Evolutionary conservation across 2,329 filamentous ascomycete species (phyloP).

Genomic region (Drechslerella coelobrocha): DNA sequence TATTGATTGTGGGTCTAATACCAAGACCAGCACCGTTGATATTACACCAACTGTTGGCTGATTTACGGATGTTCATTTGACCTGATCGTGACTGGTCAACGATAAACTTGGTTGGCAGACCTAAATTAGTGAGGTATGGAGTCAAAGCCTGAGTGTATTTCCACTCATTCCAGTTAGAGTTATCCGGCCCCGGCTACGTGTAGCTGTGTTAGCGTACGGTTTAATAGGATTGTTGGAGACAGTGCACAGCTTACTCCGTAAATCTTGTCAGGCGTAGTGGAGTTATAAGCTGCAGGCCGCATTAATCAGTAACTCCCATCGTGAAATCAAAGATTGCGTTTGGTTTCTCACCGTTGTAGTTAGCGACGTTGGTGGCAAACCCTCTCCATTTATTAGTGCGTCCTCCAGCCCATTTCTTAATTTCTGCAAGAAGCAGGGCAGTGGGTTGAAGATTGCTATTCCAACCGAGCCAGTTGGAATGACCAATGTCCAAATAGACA

Average conservation of each 20-base stretch:
- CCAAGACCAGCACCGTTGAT: constrained; percentile 70
- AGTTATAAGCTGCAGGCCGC: constrained; percentile 54
- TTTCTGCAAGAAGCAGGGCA: constrained; percentile 60
- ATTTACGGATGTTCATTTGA: constrained; percentile 57
- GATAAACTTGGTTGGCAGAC: constrained; percentile 66
- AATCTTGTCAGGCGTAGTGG: constrained; percentile 55
- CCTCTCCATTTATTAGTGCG: constrained; percentile 62
- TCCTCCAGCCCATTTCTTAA: constrained; percentile 63
- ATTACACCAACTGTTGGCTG: constrained; percentile 74
- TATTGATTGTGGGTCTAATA: constrained; percentile 68
- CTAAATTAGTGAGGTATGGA: constrained; percentile 61
- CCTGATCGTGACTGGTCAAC: constrained; percentile 58
- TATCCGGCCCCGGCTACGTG: constrained; percentile 60
- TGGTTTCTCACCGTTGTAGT: constrained; percentile 65
- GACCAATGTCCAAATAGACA: constrained; percentile 60
- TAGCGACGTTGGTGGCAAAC: constrained; percentile 66
- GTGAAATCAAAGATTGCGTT: constrained; percentile 60
- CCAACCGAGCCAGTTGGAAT: constrained; percentile 62
- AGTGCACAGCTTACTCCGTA: constrained; percentile 42
- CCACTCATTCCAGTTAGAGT: constrained; percentile 65
- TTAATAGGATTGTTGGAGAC: not conserved
- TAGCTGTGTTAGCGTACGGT: constrained; percentile 58
- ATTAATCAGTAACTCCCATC: constrained; percentile 48
- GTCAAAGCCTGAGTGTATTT: constrained; percentile 63
- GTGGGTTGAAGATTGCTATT: constrained; percentile 59